Base-by-base conservation (phyloP, 768 basidiomycete species). In the Paxillus ammoniavirescens region DNA sequence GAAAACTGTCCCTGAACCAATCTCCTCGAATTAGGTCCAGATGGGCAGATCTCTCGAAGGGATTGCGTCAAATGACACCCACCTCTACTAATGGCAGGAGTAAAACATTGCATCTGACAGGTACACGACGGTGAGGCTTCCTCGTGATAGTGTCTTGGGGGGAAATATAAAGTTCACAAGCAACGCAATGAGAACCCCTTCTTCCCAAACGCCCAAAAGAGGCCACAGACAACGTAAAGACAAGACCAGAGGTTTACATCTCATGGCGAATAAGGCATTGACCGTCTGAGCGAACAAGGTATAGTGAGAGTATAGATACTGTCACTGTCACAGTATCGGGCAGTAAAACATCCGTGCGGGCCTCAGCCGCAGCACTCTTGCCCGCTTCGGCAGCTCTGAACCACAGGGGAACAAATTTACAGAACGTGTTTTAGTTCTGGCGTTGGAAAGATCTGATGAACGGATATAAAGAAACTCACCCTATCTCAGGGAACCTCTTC, bases 251-350 rank as follows among this genome's bases (percentile, higher is more conserved):
- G n/a, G 37, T 13, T 38, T 38, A 38, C 37, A 38, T 38, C 37
- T 79, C 77, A 61, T 79, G 75, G 10, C 78, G 70, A 49, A 80
- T 70, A 56, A 80, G 72, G 54, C 80, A 80, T 61, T 80, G 77
- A 3, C 77, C 78, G 60, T 55, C 75, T 68, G 33, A 79, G 68
- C 33, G 73, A 77, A 0, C 74, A 64, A 17, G 77, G 78, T 47
- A 80, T 77, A 3, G 74, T 77, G 65, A 80, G 75, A 2, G 72
- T 73, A 55, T 76, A 80, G 49, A 77, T 65, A 50, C 72, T 72
- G 55, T 77, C 67, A n/a, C 67, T 57, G 1, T 21, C 21, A 21
- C 21, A 21, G 21, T 26, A 26, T 26, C 26, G 26, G 71, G 72
- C 7, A 63, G 63, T 23, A 79, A 67, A 17, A 75, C 47, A 49